Base-by-base conservation (phyloP, 805 yeast species). In the Kluyveromyces dobzhanskii region DNA sequence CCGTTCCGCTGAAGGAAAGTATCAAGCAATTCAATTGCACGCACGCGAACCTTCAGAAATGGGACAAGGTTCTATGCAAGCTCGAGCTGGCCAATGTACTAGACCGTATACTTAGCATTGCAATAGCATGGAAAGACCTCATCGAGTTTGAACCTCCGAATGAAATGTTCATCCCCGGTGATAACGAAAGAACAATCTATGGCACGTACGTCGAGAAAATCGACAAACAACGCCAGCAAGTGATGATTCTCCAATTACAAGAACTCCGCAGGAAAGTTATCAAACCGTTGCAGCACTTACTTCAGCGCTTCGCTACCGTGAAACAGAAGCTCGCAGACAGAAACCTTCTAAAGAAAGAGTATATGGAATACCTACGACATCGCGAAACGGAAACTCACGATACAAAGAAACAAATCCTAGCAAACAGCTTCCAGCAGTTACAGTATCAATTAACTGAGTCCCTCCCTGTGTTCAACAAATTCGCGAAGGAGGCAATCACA, bases 331-430 rank as follows among this genome's bases (percentile, higher is more conserved):
- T 65, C 14, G 56, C 54, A 42, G 64, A 56, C 39, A 56, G 63
- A 17, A 53, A 54, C 23, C 38, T 49, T 1, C 44, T 60, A 31
- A 61, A 61, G 44, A 59, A 53, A 16, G 66, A 66, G 13, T 66
- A 63, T 39, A 43, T 62, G 33, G 32, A 46, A 5, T 56, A 45
- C 38, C 44, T 57, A 21, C 43, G 48, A 37, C 13, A 27, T 7
- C 16, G 16, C 13, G 50, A 51, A 31, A 51, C 50, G 36, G 44
- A 40, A 14, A 43, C 46, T 1, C 53, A 51, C n/a, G 55, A 53
- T 37, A 43, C 57, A 3, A 55, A 54, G 37, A 38, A 48, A 17
- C 53, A 56, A 19, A 49, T 59, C 4, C 37, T 59, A 2, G 50
- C 51, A 1, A 50, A 47, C 37, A 63, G 58, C 40, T 56, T 54